These are phyloP conservation scores for Aureobasidium sp. DNA, from an alignment of 2,329 filamentous ascomycete genomes.

Conservation along the genomic window DNA sequence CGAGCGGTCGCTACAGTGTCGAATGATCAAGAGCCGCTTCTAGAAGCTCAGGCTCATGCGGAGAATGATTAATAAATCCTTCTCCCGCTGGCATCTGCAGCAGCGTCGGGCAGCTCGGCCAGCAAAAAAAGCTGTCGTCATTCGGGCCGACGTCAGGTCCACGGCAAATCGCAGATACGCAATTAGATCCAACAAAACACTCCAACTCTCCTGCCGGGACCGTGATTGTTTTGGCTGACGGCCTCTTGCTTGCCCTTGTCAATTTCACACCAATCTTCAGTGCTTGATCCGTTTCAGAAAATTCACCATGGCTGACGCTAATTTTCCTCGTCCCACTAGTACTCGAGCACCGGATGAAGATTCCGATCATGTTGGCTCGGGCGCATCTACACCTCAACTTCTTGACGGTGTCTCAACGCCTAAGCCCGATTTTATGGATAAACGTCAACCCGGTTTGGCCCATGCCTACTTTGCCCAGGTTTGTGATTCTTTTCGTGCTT, in stretches of 20 bases:
- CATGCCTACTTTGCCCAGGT: conserved; percentile 98
- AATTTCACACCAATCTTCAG: conserved; percentile 13
- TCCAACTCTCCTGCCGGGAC: neutral
- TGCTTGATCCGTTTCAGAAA: conserved; percentile 18
- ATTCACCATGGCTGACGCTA: conserved; percentile 26
- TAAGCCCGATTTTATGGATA: conserved; percentile 87
- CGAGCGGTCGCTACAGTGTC: conserved; percentile 1
- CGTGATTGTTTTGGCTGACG: neutral
- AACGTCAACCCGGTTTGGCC: conserved; percentile 88
- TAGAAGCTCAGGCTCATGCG: conserved; percentile 1
- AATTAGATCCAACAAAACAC: conserved; percentile 6
- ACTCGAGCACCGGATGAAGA: conserved; percentile 57
- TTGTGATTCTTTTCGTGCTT: conserved; percentile 66
- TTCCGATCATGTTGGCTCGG: conserved; percentile 69
- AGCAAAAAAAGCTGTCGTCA: conserved; percentile 14
- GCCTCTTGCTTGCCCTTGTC: neutral
- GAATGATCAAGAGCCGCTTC: neutral
- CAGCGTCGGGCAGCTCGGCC: neutral
- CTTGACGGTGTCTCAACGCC: conserved; percentile 82
- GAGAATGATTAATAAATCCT: neutral
- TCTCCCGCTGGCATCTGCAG: conserved; percentile 5
- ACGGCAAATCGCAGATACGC: conserved; percentile 5
- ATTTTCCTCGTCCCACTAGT: conserved; percentile 32
- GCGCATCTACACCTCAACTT: conserved; percentile 62
- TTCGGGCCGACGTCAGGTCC: neutral